Evolutionary conservation across 2,329 filamentous ascomycete genomes (phyloP).

Genomic region (Colletotrichum costaricense): DNA sequence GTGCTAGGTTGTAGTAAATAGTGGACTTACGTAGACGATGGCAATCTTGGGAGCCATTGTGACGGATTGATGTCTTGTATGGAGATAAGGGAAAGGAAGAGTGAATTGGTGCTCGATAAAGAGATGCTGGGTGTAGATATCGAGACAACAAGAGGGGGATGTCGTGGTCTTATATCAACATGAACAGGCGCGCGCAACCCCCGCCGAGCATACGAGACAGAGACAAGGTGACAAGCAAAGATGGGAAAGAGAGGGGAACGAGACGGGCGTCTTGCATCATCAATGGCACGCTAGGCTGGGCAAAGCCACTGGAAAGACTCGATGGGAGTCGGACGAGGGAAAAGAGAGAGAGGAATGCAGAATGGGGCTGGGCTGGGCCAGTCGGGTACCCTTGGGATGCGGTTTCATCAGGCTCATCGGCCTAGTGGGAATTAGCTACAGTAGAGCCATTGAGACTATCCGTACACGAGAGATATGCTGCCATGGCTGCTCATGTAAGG

Average conservation of each 20-base stretch:
- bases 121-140: background rate
- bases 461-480: background rate
- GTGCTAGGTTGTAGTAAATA: background rate
- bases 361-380: background rate
- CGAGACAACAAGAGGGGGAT: background rate
- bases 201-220: background rate
- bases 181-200: background rate
- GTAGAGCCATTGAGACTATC: background rate
- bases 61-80: conserved; percentile 41
- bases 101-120: background rate
- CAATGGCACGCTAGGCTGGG: conserved; percentile 12
- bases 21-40: conserved; percentile 81
- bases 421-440: background rate
- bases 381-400: background rate
- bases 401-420: conserved; percentile 13
- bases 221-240: background rate
- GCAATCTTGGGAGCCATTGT: conserved; percentile 91
- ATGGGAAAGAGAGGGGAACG: background rate
- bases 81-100: background rate
- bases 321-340: background rate
- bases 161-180: conserved; percentile 22
- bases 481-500: conserved; percentile 10
- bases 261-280: conserved; percentile 19
- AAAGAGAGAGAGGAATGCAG: background rate
- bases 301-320: background rate